Percentiles rank a stretch among this genome's conserved stretches.
Conservation (phyloP, 2,329 filamentous ascomycete species). For the Aureobasidium sp. region DNA sequence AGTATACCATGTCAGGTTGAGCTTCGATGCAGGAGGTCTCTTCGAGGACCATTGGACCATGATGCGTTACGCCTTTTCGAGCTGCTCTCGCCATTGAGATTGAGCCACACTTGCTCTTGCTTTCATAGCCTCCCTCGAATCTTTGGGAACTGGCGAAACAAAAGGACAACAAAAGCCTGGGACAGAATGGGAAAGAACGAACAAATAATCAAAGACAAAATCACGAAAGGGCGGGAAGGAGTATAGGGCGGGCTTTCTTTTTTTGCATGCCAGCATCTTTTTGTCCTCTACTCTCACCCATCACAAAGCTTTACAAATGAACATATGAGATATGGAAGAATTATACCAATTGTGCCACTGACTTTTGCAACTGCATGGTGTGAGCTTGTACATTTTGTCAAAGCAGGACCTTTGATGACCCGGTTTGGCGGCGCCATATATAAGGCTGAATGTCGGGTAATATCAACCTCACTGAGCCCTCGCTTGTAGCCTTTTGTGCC, state of each 20-base stretch:
- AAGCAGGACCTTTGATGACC: not conserved
- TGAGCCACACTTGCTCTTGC: not conserved
- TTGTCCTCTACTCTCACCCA: not conserved
- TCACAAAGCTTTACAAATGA: constrained; percentile 1
- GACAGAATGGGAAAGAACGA: not conserved
- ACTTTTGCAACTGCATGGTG: not conserved
- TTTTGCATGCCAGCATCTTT: not conserved
- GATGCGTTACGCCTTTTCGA: not conserved
- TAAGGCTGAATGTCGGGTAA: constrained; percentile 9
- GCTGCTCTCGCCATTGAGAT: not conserved
- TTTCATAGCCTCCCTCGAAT: not conserved
- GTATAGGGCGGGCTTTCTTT: not conserved
- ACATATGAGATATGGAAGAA: not conserved
- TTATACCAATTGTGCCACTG: not conserved
- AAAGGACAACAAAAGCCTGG: not conserved
- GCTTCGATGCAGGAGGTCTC: not conserved
- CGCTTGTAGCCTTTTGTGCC: not conserved
- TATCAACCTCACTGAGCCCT: not conserved
- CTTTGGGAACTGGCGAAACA: not conserved
- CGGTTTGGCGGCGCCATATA: not conserved
- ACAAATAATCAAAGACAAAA: not conserved
- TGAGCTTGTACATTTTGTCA: too few relatives aligned
- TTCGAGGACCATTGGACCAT: not conserved
- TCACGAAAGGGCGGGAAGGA: not conserved
- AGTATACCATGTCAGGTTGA: not conserved